Base-by-base conservation (phyloP, 768 basidiomycete species). In the Pholiota microspora region DNA sequence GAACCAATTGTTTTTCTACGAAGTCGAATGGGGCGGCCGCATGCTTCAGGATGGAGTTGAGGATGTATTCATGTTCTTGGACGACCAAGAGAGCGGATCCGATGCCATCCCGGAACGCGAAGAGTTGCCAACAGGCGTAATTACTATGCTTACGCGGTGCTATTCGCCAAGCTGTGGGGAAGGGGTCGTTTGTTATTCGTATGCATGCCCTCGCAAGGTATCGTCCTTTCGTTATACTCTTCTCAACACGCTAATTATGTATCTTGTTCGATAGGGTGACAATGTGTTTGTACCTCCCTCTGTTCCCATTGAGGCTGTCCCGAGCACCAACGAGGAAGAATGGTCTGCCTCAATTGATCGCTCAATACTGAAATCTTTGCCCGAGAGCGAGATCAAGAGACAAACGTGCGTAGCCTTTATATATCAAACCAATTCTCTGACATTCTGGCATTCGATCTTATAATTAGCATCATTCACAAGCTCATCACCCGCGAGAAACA, bases 41-140 rank as follows among this genome's bases (percentile, higher is more conserved):
- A 77, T 87, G 2, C 72, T 98, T 49, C 84, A 89, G 56, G 94
- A 96, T 62, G 88, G 90, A 1, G 90, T 96, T 2, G 94, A 96
- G 64, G 93, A 96, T 61, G 94, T 97, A 2, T 98, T 90, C 69
- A 91, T 90, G 82, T 96, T 98, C 71, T 74, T 93, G 68, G 94
- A 94, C 55, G 94, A 95, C 59, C 77, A 81, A 34, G 85, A 86
- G 51, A 86, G 85, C 23, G 70, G 71, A 21, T 83, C 83, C 1
- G 86, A 88, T 57, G 72, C 76, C 1, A 74, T 79, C 13, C 77
- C 76, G 34, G 87, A 88, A 64, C 75, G 78, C 35, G 85, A 85
- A 63, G 84, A 82, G 62, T 65, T 95, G 8, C 94, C 94, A 1
- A 95, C 92, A 0, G 94, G 91, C 2, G 89, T 99, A 4, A 81